A percentile compares a stretch with the other conserved stretches of the same genome.
Evolutionary conservation across 2,329 filamentous ascomycete species (phyloP).

Genomic region (Aureobasidium sp.): DNA sequence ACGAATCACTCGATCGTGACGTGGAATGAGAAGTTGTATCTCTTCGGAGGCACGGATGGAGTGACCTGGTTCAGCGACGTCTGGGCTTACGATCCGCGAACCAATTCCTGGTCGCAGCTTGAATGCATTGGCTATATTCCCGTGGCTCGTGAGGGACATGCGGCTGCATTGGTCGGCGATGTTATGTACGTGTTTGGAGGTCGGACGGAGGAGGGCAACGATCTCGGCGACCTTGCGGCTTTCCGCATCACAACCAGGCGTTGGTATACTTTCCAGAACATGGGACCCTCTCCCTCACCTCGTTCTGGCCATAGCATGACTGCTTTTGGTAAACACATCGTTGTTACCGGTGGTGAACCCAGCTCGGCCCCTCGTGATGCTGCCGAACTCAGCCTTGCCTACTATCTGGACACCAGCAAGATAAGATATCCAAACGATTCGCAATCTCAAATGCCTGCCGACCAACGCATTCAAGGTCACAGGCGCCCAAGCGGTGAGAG

Average conservation of each 20-base stretch:
- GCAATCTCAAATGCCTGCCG: slow-evolving; percentile 28
- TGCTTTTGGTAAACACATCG: slow-evolving; percentile 81
- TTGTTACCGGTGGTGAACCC: slow-evolving; percentile 89
- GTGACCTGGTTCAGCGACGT: slow-evolving; percentile 98
- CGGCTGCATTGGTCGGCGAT: slow-evolving; percentile 86
- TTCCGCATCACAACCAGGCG: slow-evolving; percentile 73
- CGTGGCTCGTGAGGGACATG: slow-evolving; percentile 85
- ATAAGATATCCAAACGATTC: slow-evolving; percentile 80
- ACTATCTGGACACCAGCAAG: slow-evolving; percentile 89
- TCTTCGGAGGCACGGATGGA: slow-evolving; percentile 97
- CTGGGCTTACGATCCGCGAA: slow-evolving; percentile 83
- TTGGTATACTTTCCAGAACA: slow-evolving; percentile 99
- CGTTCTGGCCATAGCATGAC: slow-evolving; percentile 98
- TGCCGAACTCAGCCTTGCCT: slow-evolving; percentile 79
- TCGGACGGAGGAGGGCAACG: slow-evolving; percentile 84
- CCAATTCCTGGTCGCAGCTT: slow-evolving; percentile 77
- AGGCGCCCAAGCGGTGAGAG: slow-evolving; percentile 29
- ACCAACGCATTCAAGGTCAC: slow-evolving; percentile 26
- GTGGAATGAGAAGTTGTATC: slow-evolving; percentile 85
- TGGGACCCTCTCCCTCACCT: slow-evolving; percentile 91
- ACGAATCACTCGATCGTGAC: slow-evolving; percentile 93
- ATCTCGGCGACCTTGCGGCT: slow-evolving; percentile 87
- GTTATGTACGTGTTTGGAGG: slow-evolving; percentile 99
- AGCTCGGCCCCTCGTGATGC: slow-evolving; percentile 76
- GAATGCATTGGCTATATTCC: slow-evolving; percentile 98